These are phyloP conservation scores for Phytopythium delawarense DNA, from an alignment of 352 stramenopile genomes.

Conservation along the genomic window DNA sequence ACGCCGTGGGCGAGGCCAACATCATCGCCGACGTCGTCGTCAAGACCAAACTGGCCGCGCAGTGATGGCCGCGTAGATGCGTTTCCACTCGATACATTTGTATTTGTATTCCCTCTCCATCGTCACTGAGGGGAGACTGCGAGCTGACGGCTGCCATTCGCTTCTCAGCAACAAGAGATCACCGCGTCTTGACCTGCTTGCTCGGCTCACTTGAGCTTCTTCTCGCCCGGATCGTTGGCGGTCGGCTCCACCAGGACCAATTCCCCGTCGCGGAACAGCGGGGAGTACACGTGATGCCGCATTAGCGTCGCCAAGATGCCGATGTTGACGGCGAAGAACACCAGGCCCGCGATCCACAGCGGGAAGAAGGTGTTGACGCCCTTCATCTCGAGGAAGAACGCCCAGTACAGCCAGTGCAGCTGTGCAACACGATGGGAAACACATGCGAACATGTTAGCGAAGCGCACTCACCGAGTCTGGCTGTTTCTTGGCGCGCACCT, in stretches of 20 bases:
- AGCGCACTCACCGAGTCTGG: background rate
- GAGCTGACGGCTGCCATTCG: background rate
- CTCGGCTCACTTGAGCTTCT: conserved; percentile 11
- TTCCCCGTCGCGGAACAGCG: conserved; percentile 46
- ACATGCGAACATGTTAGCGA: background rate
- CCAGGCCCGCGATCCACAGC: conserved; percentile 83
- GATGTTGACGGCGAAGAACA: conserved; percentile 90
- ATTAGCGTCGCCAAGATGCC: conserved; percentile 74
- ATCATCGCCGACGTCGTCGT: conserved; percentile 55
- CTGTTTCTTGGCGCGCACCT: conserved; percentile 33
- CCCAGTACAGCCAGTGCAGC: conserved; percentile 89
- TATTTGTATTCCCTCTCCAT: conserved; percentile 1
- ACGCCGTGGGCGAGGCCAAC: conserved; percentile 51
- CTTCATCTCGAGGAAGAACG: conserved; percentile 89
- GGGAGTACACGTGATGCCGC: conserved; percentile 48
- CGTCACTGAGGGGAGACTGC: background rate
- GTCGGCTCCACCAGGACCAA: conserved; percentile 36
- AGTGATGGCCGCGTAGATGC: background rate
- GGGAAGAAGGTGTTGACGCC: conserved; percentile 86
- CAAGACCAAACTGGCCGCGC: conserved; percentile 7
- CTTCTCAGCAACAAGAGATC: background rate
- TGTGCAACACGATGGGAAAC: conserved; percentile 10
- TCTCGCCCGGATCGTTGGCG: background rate
- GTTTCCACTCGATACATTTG: background rate
- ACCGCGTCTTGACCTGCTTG: background rate